These are phyloP conservation scores for Rhodotorula toruloides DNA, from an alignment of 768 basidiomycete genomes.

Conservation along the genomic window DNA sequence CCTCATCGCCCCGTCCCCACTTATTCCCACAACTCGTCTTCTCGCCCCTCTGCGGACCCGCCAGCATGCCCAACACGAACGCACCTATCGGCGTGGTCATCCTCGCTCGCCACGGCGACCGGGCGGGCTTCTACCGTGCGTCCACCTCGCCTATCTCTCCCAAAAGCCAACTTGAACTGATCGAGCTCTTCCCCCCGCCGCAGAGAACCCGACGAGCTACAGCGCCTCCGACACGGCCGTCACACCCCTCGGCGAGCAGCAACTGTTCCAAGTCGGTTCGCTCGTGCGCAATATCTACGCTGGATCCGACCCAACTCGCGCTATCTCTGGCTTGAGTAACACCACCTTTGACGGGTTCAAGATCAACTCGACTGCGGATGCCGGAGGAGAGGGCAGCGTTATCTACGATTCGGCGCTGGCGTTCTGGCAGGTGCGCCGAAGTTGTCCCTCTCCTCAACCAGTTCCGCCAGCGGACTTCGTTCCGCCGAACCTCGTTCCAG, in stretches of 20 bases:
- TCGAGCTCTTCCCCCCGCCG: neutral
- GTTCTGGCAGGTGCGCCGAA: constrained; percentile 52
- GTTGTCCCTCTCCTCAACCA: no score
- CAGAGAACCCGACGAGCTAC: constrained; percentile 29
- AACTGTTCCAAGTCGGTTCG: constrained; percentile 53
- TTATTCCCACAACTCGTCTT: no score
- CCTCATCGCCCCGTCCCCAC: no score
- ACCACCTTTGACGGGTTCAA: constrained; percentile 58
- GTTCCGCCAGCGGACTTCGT: neutral
- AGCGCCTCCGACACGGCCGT: constrained; percentile 54
- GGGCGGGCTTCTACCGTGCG: constrained; percentile 45
- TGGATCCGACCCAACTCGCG: constrained; percentile 60
- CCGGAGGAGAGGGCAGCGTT: constrained; percentile 64
- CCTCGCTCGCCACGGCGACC: constrained; percentile 59
- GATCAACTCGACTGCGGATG: constrained; percentile 65
- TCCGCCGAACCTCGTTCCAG: neutral
- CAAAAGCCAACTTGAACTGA: neutral
- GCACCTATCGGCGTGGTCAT: constrained; percentile 51
- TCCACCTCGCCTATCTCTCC: neutral
- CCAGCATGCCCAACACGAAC: constrained; percentile 21
- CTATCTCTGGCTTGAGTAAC: constrained; percentile 54
- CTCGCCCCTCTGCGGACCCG: no score
- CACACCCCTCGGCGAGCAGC: constrained; percentile 52
- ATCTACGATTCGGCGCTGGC: constrained; percentile 63
- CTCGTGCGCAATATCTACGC: constrained; percentile 57